A percentile compares a stretch with the other conserved stretches of the same genome.
Conservation (phyloP, 2,329 filamentous ascomycete species). For the Geosmithia flava region DNA sequence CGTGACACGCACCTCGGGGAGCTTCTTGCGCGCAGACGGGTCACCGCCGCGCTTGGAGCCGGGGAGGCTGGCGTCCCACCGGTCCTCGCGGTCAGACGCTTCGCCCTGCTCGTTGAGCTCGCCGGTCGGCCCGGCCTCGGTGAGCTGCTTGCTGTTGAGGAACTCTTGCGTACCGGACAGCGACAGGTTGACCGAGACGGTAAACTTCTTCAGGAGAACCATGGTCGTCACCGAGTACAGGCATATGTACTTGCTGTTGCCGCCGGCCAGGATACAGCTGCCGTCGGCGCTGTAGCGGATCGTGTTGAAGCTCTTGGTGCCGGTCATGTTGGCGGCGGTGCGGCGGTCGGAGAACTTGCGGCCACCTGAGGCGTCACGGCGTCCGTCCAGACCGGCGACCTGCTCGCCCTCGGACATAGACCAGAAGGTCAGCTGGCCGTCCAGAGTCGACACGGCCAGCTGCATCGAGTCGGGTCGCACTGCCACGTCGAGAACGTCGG, state of each 20-base stretch:
- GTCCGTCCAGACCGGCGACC: constrained; percentile 73
- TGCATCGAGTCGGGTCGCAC: constrained; percentile 86
- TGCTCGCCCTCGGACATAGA: constrained; percentile 79
- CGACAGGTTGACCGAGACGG: constrained; percentile 90
- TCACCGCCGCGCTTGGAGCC: constrained; percentile 78
- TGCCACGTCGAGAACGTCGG: constrained; percentile 78
- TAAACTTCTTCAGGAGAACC: constrained; percentile 87
- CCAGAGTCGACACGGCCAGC: constrained; percentile 80
- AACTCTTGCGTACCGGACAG: constrained; percentile 95
- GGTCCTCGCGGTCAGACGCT: constrained; percentile 77
- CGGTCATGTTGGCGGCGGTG: constrained; percentile 80
- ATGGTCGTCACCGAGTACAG: constrained; percentile 91
- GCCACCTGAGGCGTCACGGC: constrained; percentile 85
- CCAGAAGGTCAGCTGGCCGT: constrained; percentile 95
- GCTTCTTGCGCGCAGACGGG: constrained; percentile 61
- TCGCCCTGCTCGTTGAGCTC: constrained; percentile 85
- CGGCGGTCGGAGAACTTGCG: constrained; percentile 78
- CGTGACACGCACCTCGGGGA: constrained; percentile 74
- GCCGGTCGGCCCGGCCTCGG: constrained; percentile 74
- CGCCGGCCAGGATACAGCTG: constrained; percentile 76
- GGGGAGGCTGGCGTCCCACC: constrained; percentile 67
- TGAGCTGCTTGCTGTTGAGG: constrained; percentile 82
- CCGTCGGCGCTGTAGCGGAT: constrained; percentile 90
- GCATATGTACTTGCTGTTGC: constrained; percentile 98
- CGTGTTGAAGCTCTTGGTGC: constrained; percentile 80